Base-by-base conservation (phyloP, 768 basidiomycete genomes). In the Hericium rajendrae region DNA sequence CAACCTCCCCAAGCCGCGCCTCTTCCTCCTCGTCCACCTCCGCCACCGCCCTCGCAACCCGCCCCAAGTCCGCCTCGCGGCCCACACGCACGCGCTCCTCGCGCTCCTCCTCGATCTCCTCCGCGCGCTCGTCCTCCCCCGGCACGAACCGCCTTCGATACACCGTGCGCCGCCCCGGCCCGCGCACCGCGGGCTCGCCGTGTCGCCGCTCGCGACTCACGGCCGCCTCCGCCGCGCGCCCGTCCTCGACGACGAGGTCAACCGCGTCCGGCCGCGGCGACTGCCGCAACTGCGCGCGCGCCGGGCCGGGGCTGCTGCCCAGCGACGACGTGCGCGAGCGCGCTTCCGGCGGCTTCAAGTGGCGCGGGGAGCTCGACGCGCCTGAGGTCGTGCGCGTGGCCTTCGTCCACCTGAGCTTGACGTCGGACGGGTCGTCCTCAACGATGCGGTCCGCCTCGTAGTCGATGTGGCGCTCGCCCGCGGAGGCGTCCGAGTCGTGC, bases 201-300 rank as follows among this genome's bases (percentile, higher is more conserved):
- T 79, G 81, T 55, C 79, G 69, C 40, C 84, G 72, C 60, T 85
- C 83, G 48, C 76, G 73, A 26, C 71, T 69, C 63, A 75, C 72
- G 28, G 79, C 80, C 56, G 78, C 76, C 59, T 81, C 76, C 32
- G 76, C 80, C 3, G 83, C 82, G 8, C 73, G 66, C 8, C 67
- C 59, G 64, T 86, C 87, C 65, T 89, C 88, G 0, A 94, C 83
- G 4, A 97, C 79, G 16, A 99, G 75, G 65, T 99, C 95, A 1
- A 97, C 85, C 1, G 94, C 94, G 61, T 97, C 88, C 2, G 81
- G 77, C 13, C 65, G 22, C 65, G 63, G 2, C 63, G 63, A 67
- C 67, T 62, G 16, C 15, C 49, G 49, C n/a, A n/a, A n/a, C n/a
- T n/a, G n/a, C n/a, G n/a, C n/a, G n/a, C n/a, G n/a, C 49, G 24